Evolutionary conservation across 495 filamentous ascomycete species (phyloP), one percentile per base, ranked within the genome.

Genomic region (Lepraria neglecta): DNA sequence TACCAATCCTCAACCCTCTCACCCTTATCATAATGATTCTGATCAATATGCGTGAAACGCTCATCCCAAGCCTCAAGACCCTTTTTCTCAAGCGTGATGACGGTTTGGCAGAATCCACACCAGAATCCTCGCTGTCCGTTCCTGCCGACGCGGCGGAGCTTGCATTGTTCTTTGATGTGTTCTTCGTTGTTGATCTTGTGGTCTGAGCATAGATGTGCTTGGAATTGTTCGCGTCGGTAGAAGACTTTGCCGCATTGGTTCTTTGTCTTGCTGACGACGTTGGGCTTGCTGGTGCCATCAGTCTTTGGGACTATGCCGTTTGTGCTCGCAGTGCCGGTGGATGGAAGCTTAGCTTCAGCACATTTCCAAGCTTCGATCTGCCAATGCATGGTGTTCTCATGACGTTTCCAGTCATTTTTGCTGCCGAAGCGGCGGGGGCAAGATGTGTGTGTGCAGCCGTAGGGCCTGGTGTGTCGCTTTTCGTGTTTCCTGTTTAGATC

Each of bases 331-430:
- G 40, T 6, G 54, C 75, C 69, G 27, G 4, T 7, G 40, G 45
- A 50, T 4, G 52, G 27, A 7, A n/a, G 28, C 11, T 45, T 44
- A 35, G 69, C 72, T 21, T 74, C 61, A 7, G 74, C 77, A 71
- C 92, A 97, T n/a, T 84, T 83, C 86, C 89, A 97, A 58, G 82
- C 79, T 63, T 91, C 85, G 3, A 82, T 67, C 65, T 87, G 83
- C 64, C 84, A 86, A 68, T 97, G 92, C 70, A 95, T 91, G 30
- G 84, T 87, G 64, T 86, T 90, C 66, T 97, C 92, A 70, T 97
- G 92, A 9, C 94, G 86, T 72, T 96, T 97, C 94, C 92, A 97
- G 74, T 97, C 92, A 48, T 90, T 90, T 69, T 96, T 96, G 75
- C 88, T 91, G 42, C 94, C 92, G 65, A 97, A 96, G 3, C 73